Percentiles rank a stretch among this genome's conserved stretches.
Evolutionary conservation across 164 flowering plant species (phyloP).

Genomic region (Vitis rotundifolia): DNA sequence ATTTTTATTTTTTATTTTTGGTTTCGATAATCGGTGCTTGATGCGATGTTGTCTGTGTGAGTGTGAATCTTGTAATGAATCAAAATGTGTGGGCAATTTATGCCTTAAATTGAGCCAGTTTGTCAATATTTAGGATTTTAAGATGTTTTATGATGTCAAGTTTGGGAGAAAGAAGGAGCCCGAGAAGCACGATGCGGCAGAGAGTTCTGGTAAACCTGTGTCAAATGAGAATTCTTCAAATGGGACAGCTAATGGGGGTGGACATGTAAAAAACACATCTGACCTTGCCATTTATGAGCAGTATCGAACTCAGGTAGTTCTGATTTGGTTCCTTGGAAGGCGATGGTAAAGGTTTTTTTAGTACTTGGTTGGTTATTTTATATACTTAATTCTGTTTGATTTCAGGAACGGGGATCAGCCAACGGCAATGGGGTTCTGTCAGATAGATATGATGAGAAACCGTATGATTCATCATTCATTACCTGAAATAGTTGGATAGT

Average conservation of each 20-base stretch:
- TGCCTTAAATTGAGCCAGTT: conserved; percentile 8
- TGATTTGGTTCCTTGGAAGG: not conserved
- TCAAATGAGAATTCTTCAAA: conserved; percentile 40
- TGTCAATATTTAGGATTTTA: conserved; percentile 68
- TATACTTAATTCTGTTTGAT: not conserved
- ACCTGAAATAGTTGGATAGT: not conserved
- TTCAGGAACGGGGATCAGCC: conserved; percentile 31
- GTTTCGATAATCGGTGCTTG: not conserved
- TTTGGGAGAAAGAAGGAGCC: conserved; percentile 78
- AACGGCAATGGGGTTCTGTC: conserved; percentile 33
- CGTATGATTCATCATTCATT: conserved; percentile 30
- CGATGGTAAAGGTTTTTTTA: not conserved
- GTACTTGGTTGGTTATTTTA: not conserved
- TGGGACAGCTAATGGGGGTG: conserved; percentile 47
- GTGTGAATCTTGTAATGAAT: not conserved
- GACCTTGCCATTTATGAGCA: conserved; percentile 85
- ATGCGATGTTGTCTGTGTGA: not conserved
- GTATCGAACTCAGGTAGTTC: conserved; percentile 57
- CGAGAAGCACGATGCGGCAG: conserved; percentile 22
- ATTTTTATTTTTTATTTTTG: not conserved
- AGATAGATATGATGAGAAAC: conserved; percentile 26
- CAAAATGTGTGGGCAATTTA: not conserved
- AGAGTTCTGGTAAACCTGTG: conserved; percentile 17
- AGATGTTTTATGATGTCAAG: conserved; percentile 82
- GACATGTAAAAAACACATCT: conserved; percentile 41